phyloP scores from a whole-genome alignment of 345 rosid genomes.

The Pseudoturritis turrita region DNA sequence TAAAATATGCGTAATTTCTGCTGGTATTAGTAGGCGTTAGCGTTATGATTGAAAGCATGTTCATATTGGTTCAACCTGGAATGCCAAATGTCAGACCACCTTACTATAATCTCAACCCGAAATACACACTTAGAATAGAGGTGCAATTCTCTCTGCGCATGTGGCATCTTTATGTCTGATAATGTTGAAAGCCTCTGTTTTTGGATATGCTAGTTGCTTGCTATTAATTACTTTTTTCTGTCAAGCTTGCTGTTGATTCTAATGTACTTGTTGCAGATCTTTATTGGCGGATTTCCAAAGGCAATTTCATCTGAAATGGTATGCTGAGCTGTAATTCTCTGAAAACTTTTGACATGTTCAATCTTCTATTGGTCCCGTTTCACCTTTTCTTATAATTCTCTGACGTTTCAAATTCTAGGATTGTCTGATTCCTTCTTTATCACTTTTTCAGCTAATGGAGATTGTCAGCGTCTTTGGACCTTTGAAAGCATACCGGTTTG shows the following conservation, averaged over 20 bases:
- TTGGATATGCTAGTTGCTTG: constrained; percentile 3
- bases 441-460: constrained; percentile 63
- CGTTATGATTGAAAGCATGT: constrained; percentile 7
- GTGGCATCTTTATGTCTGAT: not conserved
- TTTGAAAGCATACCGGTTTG: constrained; percentile 67
- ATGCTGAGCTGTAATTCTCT: constrained; percentile 23
- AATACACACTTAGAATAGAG: not conserved
- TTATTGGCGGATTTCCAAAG: constrained; percentile 79
- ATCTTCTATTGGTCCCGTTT: not conserved
- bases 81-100: constrained; percentile 8
- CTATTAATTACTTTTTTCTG: not conserved
- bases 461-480: constrained; percentile 86
- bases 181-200: not conserved
- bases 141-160: not conserved
- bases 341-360: not conserved
- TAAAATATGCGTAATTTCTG: not conserved
- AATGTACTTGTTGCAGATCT: constrained; percentile 59
- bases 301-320: constrained; percentile 81
- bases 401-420: not conserved
- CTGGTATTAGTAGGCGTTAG: not conserved
- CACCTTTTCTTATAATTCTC: not conserved
- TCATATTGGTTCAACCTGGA: constrained; percentile 6
- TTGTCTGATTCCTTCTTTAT: constrained; percentile 19
- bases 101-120: not conserved
- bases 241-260: constrained; percentile 19